Percentiles rank a stretch among this genome's conserved stretches.
Conservation (phyloP, 352 stramenopile genomes). For the Globisporangium okanoganense region DNA sequence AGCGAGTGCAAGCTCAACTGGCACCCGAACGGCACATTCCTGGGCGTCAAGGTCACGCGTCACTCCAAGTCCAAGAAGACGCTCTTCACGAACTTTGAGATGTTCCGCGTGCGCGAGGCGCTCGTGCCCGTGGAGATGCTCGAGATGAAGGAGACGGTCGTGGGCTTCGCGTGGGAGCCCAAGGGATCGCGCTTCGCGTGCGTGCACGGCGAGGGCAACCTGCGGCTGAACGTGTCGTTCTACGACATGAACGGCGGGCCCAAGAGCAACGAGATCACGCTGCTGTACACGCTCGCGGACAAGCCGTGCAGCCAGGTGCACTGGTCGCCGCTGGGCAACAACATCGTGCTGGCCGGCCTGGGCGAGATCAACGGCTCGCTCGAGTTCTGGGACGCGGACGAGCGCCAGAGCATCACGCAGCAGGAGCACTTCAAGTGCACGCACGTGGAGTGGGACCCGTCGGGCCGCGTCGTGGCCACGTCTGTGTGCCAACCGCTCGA, state of each 20-base stretch:
- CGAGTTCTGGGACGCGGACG: constrained; percentile 98
- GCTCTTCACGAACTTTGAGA: constrained; percentile 98
- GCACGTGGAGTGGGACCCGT: constrained; percentile 97
- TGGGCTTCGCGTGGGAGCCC: constrained; percentile 97
- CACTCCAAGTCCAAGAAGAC: constrained; percentile 97
- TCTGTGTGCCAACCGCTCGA: constrained; percentile 95
- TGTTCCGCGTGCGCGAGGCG: constrained; percentile 95
- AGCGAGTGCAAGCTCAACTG: constrained; percentile 93
- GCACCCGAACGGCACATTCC: constrained; percentile 95
- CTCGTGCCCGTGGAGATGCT: constrained; percentile 98
- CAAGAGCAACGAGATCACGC: constrained; percentile 89
- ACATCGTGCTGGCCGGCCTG: constrained; percentile 94
- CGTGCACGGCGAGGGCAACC: constrained; percentile 93
- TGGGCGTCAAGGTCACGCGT: constrained; percentile 88
- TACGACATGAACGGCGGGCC: constrained; percentile 91
- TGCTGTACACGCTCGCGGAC: constrained; percentile 93
- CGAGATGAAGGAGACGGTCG: constrained; percentile 95
- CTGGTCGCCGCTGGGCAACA: constrained; percentile 94
- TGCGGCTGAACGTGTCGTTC: constrained; percentile 94
- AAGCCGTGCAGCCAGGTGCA: constrained; percentile 96
- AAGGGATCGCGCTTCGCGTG: constrained; percentile 95
- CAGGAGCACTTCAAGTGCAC: constrained; percentile 99
- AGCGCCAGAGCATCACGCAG: constrained; percentile 92
- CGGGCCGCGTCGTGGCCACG: constrained; percentile 93
- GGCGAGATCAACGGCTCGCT: constrained; percentile 94